Conservation (phyloP, 225 moss, liverwort and hornwort species). For the Thuidium tamariscinum region DNA sequence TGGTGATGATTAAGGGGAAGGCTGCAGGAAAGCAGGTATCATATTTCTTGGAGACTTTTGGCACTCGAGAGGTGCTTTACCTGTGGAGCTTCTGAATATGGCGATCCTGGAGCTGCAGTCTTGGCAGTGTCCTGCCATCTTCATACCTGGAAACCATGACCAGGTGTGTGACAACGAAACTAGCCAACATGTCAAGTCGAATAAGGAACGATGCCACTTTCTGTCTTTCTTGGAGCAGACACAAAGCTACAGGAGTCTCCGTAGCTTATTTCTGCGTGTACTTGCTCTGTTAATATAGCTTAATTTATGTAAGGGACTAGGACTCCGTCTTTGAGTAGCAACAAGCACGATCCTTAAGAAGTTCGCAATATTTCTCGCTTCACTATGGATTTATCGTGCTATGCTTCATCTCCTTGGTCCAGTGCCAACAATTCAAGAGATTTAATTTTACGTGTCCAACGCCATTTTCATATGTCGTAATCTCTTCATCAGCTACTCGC, state of each 20-base stretch:
- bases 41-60: slow-evolving; percentile 94
- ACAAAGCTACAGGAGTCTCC: background rate
- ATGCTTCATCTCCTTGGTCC: background rate
- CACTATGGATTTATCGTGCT: background rate
- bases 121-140: slow-evolving; percentile 88
- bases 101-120: slow-evolving; percentile 60
- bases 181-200: background rate
- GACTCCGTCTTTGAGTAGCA: background rate
- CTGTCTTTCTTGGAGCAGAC: background rate
- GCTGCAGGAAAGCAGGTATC: slow-evolving; percentile 85
- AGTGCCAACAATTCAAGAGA: background rate
- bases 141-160: slow-evolving; percentile 97
- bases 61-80: slow-evolving; percentile 92
- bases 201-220: background rate
- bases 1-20: slow-evolving; percentile 1
- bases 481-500: background rate
- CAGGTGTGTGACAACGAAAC: slow-evolving; percentile 43
- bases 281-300: background rate
- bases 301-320: background rate
- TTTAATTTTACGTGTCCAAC: background rate
- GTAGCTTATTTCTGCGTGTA: background rate
- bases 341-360: background rate
- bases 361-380: background rate
- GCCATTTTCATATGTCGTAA: background rate
- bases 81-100: slow-evolving; percentile 88